Evolutionary conservation across 225 moss, liverwort and hornwort species (phyloP), one percentile per base, ranked within the genome.

Genomic region (Lunularia cruciata): DNA sequence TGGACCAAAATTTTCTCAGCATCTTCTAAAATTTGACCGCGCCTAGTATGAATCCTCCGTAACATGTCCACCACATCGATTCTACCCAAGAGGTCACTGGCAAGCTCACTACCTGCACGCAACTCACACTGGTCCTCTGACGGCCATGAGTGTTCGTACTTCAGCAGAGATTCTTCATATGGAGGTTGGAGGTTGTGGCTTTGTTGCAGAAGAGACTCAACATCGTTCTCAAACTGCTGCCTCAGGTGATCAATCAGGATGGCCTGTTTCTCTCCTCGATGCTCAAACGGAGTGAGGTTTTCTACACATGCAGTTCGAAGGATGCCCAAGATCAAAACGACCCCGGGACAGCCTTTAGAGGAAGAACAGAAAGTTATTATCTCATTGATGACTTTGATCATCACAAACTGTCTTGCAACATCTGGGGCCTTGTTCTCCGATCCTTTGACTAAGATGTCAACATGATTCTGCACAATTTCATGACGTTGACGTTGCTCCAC

Each of bases 291-390:
- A 1, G 60, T 72, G n/a, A 72, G 22, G n/a, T 72, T 47, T 3
- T 34, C 36, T 5, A 72, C 61, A 51, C 62, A 51, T 15, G 43
- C 47, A 0, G 38, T 26, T 25, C 60, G 48, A 6, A 72, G 10
- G 7, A 72, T 33, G 3, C 57, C 48, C 31, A 61, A 46, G 7
- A 35, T 47, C 4, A 72, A 32, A 3, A 34, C 59, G 6, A 72
- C 72, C 16, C 72, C 72, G 5, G 72, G 72, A 37, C 72, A 61
- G 35, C 72, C 60, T 63, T 59, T 72, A 1, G 71, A 60, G 7
- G 72, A 72, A 2, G 60, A 60, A 32, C 72, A 46, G n/a, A n/a
- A n/a, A n/a, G n/a, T n/a, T n/a, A n/a, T n/a, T n/a, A 72, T 31
- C 6, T 48, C 72, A 12, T 72, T 33, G 0, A 72, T n/a, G 5